Conservation (phyloP, 225 moss, liverwort and hornwort species). For the Physcomitrium patens region DNA sequence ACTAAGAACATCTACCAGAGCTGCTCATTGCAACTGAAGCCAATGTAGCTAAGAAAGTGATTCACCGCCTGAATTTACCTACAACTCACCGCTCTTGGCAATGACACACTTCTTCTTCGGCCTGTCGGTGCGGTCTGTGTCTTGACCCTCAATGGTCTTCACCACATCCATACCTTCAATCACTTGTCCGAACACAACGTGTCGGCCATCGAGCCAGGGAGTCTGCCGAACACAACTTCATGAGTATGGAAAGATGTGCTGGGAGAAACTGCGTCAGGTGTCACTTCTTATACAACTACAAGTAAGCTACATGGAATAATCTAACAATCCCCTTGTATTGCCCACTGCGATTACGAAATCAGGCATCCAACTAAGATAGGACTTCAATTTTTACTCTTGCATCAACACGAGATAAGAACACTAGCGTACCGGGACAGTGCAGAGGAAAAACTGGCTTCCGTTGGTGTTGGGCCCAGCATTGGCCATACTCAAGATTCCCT, state of each 20-base stretch:
- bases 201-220: conserved; percentile 76
- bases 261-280: too few relatives aligned
- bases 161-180: conserved; percentile 81
- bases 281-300: too few relatives aligned
- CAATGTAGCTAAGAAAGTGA: conserved; percentile 19
- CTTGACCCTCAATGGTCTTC: conserved; percentile 51
- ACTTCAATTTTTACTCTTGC: too few relatives aligned
- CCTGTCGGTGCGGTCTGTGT: conserved; percentile 70
- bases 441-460: conserved; percentile 96
- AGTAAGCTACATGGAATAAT: too few relatives aligned
- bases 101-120: conserved; percentile 67
- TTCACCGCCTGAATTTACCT: conserved; percentile 19
- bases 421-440: conserved; percentile 64
- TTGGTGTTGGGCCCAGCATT: conserved; percentile 93
- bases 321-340: too few relatives aligned
- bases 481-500: conserved; percentile 91
- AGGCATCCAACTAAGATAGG: too few relatives aligned
- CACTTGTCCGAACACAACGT: conserved; percentile 96
- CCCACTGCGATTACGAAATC: too few relatives aligned
- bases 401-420: not conserved
- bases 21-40: conserved; percentile 14
- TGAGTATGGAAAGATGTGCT: not conserved
- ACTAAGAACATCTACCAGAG: conserved; percentile 29
- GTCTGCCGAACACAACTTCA: conserved; percentile 51
- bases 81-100: conserved; percentile 69